Evolutionary conservation across 108 stramenopile species (phyloP).

Genomic region (Pseudonitzschia pungens): DNA sequence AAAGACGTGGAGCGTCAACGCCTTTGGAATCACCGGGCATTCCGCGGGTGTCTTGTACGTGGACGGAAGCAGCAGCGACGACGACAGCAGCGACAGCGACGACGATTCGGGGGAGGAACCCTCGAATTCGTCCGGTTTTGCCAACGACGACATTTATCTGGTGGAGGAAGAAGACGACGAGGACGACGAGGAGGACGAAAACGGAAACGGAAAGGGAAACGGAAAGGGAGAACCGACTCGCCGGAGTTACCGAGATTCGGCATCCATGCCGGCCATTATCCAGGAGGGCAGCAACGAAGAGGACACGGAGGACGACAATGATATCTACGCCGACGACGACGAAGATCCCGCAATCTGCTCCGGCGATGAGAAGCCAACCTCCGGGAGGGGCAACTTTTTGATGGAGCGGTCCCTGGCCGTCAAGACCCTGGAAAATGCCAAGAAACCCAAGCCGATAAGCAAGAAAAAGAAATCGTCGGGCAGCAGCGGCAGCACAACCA

Average conservation of each 20-base stretch:
- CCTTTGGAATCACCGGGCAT: neutral
- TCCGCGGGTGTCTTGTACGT: neutral
- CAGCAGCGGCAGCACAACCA: too few species aligned
- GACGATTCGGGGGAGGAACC: neutral
- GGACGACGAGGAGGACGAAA: neutral
- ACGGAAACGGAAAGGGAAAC: neutral
- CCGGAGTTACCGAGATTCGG: neutral
- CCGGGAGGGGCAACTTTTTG: too few species aligned
- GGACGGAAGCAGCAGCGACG: neutral
- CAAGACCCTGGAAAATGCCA: too few species aligned
- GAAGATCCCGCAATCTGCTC: too few species aligned
- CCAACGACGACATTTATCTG: neutral
- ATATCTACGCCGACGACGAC: neutral
- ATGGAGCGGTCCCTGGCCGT: too few species aligned
- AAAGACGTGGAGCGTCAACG: neutral
- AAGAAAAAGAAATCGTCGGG: too few species aligned
- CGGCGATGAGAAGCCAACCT: too few species aligned
- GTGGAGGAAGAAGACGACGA: neutral
- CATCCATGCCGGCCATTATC: conserved; percentile 3
- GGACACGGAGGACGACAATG: neutral
- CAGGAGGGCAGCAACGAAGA: conserved; percentile 6
- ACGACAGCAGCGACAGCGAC: neutral
- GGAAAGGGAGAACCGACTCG: neutral
- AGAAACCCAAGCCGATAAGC: too few species aligned
- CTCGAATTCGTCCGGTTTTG: neutral